Conservation (phyloP, 2,329 filamentous ascomycete genomes). For the Exophiala oligosperma region DNA sequence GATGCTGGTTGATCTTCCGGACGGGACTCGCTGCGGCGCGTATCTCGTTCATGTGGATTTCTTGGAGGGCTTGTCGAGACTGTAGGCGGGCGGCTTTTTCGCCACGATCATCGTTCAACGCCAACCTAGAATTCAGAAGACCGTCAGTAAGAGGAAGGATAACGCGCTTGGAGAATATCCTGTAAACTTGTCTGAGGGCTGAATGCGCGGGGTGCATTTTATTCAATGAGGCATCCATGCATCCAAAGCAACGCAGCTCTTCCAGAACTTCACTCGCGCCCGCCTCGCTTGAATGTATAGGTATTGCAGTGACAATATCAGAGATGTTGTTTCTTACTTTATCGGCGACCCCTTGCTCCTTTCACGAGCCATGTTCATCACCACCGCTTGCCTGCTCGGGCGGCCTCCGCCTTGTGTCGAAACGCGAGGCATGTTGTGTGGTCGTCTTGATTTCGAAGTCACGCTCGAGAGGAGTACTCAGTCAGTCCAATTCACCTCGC, state of each 20-base stretch:
- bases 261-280: too few species aligned
- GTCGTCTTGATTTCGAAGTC: neutral
- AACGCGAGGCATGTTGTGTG: slow-evolving; percentile 25
- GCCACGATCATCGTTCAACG: slow-evolving; percentile 90
- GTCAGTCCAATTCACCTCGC: too few species aligned
- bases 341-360: slow-evolving; percentile 48
- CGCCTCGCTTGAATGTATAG: too few species aligned
- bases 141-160: too few species aligned
- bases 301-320: neutral
- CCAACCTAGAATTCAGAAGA: slow-evolving; percentile 62
- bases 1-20: slow-evolving; percentile 55
- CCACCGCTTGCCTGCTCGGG: slow-evolving; percentile 18
- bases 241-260: too few species aligned
- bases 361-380: slow-evolving; percentile 27
- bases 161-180: too few species aligned
- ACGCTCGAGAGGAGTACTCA: neutral
- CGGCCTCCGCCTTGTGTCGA: slow-evolving; percentile 12
- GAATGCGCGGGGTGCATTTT: neutral
- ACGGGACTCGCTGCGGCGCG: slow-evolving; percentile 75
- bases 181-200: too few species aligned
- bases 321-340: slow-evolving; percentile 41
- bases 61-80: slow-evolving; percentile 82
- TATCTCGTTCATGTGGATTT: slow-evolving; percentile 89
- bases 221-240: neutral
- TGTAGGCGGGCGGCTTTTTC: slow-evolving; percentile 89